phyloP scores from a whole-genome alignment of 164 flowering plant genomes.

The Vitis amurensis region DNA sequence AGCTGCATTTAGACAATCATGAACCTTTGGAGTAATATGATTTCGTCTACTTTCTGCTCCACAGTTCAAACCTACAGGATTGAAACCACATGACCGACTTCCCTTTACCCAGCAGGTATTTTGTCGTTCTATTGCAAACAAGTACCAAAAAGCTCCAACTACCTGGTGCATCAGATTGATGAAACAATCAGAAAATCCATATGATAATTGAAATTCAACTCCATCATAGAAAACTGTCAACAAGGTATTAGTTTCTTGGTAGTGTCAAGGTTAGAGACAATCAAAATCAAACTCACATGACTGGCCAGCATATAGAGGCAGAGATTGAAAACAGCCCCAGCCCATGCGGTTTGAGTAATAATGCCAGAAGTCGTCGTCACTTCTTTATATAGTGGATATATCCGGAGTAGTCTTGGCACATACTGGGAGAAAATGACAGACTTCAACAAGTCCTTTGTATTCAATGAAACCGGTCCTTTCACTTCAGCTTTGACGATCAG shows the following conservation, averaged over 20 bases:
- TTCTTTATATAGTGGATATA: constrained; percentile 64
- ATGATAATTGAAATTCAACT: background rate
- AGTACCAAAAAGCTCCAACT: constrained; percentile 87
- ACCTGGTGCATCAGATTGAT: constrained; percentile 34
- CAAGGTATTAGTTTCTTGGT: background rate
- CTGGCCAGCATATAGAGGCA: constrained; percentile 92
- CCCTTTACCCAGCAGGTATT: constrained; percentile 67
- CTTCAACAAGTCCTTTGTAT: constrained; percentile 59
- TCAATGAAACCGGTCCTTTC: constrained; percentile 39
- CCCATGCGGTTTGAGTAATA: constrained; percentile 84
- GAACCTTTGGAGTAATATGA: background rate
- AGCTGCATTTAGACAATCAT: constrained; percentile 16
- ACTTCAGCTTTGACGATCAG: constrained; percentile 45
- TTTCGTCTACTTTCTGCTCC: background rate
- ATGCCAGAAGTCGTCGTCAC: constrained; percentile 80
- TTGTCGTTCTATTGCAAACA: constrained; percentile 71
- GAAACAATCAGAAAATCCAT: background rate
- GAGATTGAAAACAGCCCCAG: constrained; percentile 87
- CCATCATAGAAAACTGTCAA: no score
- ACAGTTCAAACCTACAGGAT: constrained; percentile 40
- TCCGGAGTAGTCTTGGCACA: constrained; percentile 64
- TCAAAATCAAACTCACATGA: constrained; percentile 63
- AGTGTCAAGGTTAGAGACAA: background rate
- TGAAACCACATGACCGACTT: background rate
- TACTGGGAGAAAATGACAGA: constrained; percentile 61